Base-by-base conservation (phyloP, 768 basidiomycete genomes). In the Naematelia aurantialba region DNA sequence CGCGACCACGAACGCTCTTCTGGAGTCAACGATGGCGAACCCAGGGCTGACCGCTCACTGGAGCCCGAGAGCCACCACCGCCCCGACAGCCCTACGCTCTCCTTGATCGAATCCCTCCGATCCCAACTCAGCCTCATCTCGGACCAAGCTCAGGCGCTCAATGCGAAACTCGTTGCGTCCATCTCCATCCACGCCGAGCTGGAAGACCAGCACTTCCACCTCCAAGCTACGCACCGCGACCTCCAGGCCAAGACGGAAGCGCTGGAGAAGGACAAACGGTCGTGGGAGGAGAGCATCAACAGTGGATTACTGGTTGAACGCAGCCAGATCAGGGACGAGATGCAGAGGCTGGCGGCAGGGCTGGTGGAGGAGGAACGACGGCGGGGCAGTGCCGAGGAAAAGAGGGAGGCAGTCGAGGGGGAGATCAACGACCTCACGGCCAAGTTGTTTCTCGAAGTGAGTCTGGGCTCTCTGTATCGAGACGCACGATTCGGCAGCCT, bases 341-440 rank as follows among this genome's bases (percentile, higher is more conserved):
- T 99, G 59, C 93, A 85, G 66, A 84, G 92, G 27, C 80, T 99
- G 60, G 97, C 97, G 86, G 89, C 92, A 68, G 88, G 86, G 63
- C 87, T 92, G n/a, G 89, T 91, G 19, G 91, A 94, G 69, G 94
- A 96, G 79, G 91, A 93, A 13, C 86, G 89, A 1, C 84, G 87
- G 65, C 83, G 94, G 13, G 92, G 91, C 12, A 87, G 90, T 75
- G 93, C 93, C 0, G 93, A 94, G 77, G 84, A 81, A 51, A 91
- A 90, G 3, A 83, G 87, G 30, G 80, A 75, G 0, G 85, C 85
- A 63, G 94, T 99, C 52, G 94, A 99, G 80, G 85, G 87, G 79
- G 94, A 99, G 61, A 80, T 99, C 52, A 92, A 96, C 73, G 90
- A 94, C 75, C 85, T 99, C 61, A 91, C 91, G 62, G 91, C 91